Percentiles rank a stretch among this genome's conserved stretches.
phyloP scores from a whole-genome alignment of 176 grass and related monocot genomes.

The Chloris gayana region DNA sequence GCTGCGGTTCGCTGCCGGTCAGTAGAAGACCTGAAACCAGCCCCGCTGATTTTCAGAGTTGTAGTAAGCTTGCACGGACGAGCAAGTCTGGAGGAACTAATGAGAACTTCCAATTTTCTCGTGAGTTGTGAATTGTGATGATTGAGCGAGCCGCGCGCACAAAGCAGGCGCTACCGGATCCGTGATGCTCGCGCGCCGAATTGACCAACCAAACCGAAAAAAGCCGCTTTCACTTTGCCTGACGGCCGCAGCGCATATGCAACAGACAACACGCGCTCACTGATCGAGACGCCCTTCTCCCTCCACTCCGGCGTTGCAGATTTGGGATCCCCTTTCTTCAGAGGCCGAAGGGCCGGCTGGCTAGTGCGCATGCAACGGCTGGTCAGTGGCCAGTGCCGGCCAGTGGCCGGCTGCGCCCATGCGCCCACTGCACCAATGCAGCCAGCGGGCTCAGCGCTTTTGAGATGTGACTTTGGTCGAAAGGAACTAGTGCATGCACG shows the following conservation, averaged over 20 bases:
- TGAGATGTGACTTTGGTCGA: slow-evolving; percentile 38
- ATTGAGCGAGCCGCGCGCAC: background rate
- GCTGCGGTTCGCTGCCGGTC: too few relatives aligned
- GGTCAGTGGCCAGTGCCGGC: background rate
- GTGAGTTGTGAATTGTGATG: background rate
- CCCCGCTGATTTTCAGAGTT: too few relatives aligned
- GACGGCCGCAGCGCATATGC: slow-evolving; percentile 32
- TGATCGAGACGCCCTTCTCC: background rate
- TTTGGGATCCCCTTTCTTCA: background rate
- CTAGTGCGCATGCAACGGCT: slow-evolving; percentile 23
- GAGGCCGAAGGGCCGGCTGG: background rate
- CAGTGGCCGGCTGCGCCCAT: background rate
- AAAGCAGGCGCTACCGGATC: background rate
- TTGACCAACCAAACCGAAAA: slow-evolving; percentile 28
- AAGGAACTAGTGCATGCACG: background rate
- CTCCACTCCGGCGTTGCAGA: background rate
- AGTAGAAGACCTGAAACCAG: too few relatives aligned
- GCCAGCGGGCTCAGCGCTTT: slow-evolving; percentile 8
- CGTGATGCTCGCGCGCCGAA: background rate
- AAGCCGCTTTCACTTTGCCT: slow-evolving; percentile 30
- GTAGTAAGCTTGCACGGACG: background rate
- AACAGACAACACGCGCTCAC: background rate
- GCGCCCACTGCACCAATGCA: too few relatives aligned
- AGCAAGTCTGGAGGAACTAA: background rate
- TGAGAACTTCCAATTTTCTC: background rate